Evolutionary conservation across 192 early-diverging fungal species (phyloP).

Genomic region (Phlyctochytrium planicorne): DNA sequence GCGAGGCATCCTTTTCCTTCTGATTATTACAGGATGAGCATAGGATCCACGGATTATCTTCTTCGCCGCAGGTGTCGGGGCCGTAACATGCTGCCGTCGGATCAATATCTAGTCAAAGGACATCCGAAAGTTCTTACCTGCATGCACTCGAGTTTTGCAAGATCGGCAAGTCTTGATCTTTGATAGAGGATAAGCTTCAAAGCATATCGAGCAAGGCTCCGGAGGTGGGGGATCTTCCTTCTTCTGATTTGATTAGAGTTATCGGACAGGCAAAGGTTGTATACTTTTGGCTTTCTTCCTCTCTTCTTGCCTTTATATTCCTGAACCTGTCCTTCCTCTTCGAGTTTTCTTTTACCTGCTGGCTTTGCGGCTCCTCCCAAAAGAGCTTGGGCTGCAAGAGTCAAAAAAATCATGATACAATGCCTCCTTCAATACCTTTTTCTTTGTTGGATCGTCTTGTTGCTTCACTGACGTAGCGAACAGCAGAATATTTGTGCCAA

Average conservation of each 20-base stretch:
- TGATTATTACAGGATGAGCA: slow-evolving; percentile 1
- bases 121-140: background rate
- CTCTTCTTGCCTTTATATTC: background rate
- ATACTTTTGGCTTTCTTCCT: slow-evolving; percentile 10
- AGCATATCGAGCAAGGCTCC: background rate
- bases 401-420: background rate
- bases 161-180: background rate
- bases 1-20: background rate
- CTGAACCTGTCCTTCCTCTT: slow-evolving; percentile 19
- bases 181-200: background rate
- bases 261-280: too few species aligned
- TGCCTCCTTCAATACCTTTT: slow-evolving; percentile 19
- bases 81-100: too few species aligned
- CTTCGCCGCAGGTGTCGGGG: too few species aligned
- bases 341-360: background rate
- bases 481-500: slow-evolving; percentile 35
- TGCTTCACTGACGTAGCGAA: slow-evolving; percentile 23
- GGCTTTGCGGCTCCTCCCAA: slow-evolving; percentile 8
- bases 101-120: too few species aligned
- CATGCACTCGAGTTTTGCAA: background rate
- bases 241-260: slow-evolving; percentile 1
- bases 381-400: background rate
- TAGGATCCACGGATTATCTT: background rate
- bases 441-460: slow-evolving; percentile 30
- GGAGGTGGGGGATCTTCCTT: background rate